A percentile compares a stretch with the other conserved stretches of the same genome.
These are phyloP conservation scores for Cladosporium velox DNA, from an alignment of 2,329 filamentous ascomycete genomes.

Conservation along the genomic window DNA sequence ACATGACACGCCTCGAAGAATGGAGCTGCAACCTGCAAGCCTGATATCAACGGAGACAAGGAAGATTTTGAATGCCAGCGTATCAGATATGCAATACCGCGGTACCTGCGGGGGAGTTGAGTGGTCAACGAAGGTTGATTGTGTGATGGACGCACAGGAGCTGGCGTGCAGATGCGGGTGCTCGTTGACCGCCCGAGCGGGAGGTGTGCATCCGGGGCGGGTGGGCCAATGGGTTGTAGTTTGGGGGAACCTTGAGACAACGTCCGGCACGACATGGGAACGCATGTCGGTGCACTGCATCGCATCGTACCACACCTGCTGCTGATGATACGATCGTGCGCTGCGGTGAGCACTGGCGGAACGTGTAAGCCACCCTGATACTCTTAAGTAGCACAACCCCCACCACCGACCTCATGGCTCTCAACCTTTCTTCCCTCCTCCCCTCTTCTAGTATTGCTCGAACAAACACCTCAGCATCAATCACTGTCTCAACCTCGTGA, in stretches of 20 bases:
- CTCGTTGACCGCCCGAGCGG: conserved; percentile 4
- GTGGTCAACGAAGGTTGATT: background rate
- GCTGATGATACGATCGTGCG: conserved; percentile 7
- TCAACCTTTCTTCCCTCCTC: background rate
- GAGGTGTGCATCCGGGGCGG: background rate
- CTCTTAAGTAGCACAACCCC: conserved; percentile 14
- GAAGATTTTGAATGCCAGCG: background rate
- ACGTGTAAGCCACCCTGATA: conserved; percentile 8
- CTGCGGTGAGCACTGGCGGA: conserved; percentile 6
- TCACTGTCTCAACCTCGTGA: background rate
- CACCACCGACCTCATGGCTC: background rate
- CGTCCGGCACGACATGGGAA: background rate
- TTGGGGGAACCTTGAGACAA: conserved; percentile 5
- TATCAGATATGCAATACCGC: conserved; percentile 8
- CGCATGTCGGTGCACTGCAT: conserved; percentile 2
- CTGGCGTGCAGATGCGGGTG: conserved; percentile 7
- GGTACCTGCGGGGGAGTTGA: conserved; percentile 4
- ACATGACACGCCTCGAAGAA: conserved; percentile 9
- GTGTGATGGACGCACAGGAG: background rate
- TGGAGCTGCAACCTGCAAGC: conserved; percentile 6
- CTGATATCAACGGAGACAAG: conserved; percentile 2
- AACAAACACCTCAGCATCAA: background rate
- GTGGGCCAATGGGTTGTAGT: conserved; percentile 4
- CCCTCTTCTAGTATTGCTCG: background rate
- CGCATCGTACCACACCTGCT: conserved; percentile 17